Percentiles rank a stretch among this genome's conserved stretches.
Conservation (phyloP, 257 asterid species). For the Lycium barbarum region DNA sequence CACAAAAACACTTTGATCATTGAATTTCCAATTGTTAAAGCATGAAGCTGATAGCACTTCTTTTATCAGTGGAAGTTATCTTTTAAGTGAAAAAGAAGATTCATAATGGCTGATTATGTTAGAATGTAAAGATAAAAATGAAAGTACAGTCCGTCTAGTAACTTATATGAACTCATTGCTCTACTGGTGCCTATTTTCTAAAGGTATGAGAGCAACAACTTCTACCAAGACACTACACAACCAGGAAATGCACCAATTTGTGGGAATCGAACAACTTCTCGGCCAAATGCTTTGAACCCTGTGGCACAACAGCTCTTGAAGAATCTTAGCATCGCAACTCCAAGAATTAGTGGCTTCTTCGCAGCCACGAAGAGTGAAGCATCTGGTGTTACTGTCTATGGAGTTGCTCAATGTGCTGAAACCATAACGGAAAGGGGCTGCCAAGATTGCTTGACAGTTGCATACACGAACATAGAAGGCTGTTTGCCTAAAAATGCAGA, state of each 20-base stretch:
- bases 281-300: constrained; percentile 51
- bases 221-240: constrained; percentile 67
- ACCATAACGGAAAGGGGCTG: constrained; percentile 61
- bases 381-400: constrained; percentile 47
- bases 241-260: constrained; percentile 76
- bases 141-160: background rate
- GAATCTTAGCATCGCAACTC: constrained; percentile 71
- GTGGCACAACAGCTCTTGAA: constrained; percentile 45
- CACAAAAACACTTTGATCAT: background rate
- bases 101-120: background rate
- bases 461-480: constrained; percentile 58
- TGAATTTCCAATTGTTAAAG: background rate
- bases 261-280: constrained; percentile 61
- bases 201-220: constrained; percentile 84
- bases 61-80: too few relatives aligned
- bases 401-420: constrained; percentile 80
- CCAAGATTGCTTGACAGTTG: constrained; percentile 75
- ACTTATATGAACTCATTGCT: background rate
- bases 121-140: background rate
- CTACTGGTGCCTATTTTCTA: background rate
- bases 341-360: constrained; percentile 59
- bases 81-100: background rate
- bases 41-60: background rate
- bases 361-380: constrained; percentile 58
- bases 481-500: constrained; percentile 67